Evolutionary conservation across 495 filamentous ascomycete genomes (phyloP).

Genomic region (Aspergillus ostianus): DNA sequence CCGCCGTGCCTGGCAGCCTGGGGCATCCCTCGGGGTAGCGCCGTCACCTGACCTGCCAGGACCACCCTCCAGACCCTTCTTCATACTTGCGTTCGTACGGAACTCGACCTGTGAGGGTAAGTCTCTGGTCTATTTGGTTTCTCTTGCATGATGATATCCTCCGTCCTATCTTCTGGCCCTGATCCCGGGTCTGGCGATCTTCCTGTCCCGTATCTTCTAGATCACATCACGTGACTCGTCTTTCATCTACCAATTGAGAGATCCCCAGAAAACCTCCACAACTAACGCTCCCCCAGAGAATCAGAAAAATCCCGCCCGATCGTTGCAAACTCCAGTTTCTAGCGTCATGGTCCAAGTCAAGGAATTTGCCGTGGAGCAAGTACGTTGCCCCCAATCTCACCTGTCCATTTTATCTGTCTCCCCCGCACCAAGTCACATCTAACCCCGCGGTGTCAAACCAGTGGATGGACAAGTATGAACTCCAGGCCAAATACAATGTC

Average conservation of each 20-base stretch:
- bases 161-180: too few relatives aligned
- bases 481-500: slow-evolving; percentile 71
- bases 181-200: too few relatives aligned
- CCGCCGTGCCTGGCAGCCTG: slow-evolving; percentile 18
- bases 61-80: too few relatives aligned
- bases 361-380: slow-evolving; percentile 76
- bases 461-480: slow-evolving; percentile 91
- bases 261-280: background rate
- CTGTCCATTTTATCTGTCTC: slow-evolving; percentile 8
- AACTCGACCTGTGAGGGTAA: too few relatives aligned
- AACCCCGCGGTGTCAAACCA: slow-evolving; percentile 29
- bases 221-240: too few relatives aligned
- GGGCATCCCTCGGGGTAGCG: slow-evolving; percentile 15
- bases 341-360: slow-evolving; percentile 64
- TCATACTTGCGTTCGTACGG: too few relatives aligned
- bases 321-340: background rate
- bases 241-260: too few relatives aligned
- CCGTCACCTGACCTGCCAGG: background rate
- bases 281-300: background rate
- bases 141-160: too few relatives aligned
- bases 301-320: background rate
- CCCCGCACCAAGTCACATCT: slow-evolving; percentile 17
- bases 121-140: too few relatives aligned
- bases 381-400: slow-evolving; percentile 32
- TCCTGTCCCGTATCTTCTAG: too few relatives aligned